Conservation (phyloP, 2,329 filamentous ascomycete genomes). For the Cladosporium sp. region DNA sequence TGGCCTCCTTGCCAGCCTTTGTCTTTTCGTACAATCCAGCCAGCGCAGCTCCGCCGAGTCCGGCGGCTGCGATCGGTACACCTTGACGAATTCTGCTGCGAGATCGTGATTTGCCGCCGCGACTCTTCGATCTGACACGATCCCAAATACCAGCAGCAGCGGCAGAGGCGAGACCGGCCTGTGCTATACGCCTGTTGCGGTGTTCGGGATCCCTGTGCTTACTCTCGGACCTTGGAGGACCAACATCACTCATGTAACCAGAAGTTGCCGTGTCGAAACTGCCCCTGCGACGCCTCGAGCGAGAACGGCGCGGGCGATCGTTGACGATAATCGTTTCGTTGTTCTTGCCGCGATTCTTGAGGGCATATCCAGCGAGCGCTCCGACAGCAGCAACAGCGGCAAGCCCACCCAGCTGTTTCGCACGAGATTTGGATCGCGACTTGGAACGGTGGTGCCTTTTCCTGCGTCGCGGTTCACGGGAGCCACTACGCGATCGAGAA, state of each 20-base stretch:
- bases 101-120: constrained; percentile 39
- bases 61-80: constrained; percentile 58
- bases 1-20: constrained; percentile 56
- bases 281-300: constrained; percentile 41
- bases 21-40: constrained; percentile 61
- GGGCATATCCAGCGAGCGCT: constrained; percentile 52
- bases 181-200: constrained; percentile 56
- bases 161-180: constrained; percentile 59
- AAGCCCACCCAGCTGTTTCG: constrained; percentile 53
- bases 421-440: constrained; percentile 39
- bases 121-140: constrained; percentile 54
- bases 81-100: constrained; percentile 53
- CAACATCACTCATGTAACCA: constrained; percentile 18
- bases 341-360: constrained; percentile 47
- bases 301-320: constrained; percentile 39
- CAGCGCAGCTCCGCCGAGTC: constrained; percentile 57
- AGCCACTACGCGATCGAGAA: constrained; percentile 5
- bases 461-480: constrained; percentile 23
- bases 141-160: constrained; percentile 60
- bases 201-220: constrained; percentile 41
- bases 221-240: constrained; percentile 34
- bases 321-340: constrained; percentile 43
- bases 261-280: constrained; percentile 30
- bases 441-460: constrained; percentile 26
- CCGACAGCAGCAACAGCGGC: constrained; percentile 59